Percentiles rank a stretch among this genome's conserved stretches.
phyloP scores from a whole-genome alignment of 305 asterid species.

The Fraxinus nigra region DNA sequence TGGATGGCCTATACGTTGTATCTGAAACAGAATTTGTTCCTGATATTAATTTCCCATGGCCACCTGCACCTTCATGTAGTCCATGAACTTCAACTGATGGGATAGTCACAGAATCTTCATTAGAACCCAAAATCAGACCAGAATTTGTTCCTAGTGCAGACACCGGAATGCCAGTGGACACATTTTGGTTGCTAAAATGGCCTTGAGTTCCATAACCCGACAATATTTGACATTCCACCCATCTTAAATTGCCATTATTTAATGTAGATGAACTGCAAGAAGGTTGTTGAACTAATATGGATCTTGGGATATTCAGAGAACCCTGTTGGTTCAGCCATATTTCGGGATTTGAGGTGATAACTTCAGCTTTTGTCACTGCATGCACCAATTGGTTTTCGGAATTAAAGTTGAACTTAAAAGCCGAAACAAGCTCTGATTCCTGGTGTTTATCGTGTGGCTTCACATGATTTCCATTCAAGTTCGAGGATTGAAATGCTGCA shows the following conservation, averaged over 20 bases:
- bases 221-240: slow-evolving; percentile 27
- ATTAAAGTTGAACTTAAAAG: slow-evolving; percentile 24
- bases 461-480: slow-evolving; percentile 19
- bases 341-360: slow-evolving; percentile 36
- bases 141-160: slow-evolving; percentile 31
- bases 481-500: slow-evolving; percentile 34
- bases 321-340: slow-evolving; percentile 40
- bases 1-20: slow-evolving; percentile 19
- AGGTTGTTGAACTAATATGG: slow-evolving; percentile 25
- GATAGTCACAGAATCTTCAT: slow-evolving; percentile 18
- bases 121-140: slow-evolving; percentile 23
- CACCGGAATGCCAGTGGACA: slow-evolving; percentile 25
- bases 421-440: slow-evolving; percentile 22
- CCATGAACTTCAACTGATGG: slow-evolving; percentile 27
- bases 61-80: slow-evolving; percentile 18
- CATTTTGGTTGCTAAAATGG: slow-evolving; percentile 21
- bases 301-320: slow-evolving; percentile 22
- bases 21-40: slow-evolving; percentile 21
- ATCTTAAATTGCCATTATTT: slow-evolving; percentile 24
- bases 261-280: slow-evolving; percentile 29
- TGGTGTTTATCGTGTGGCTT: slow-evolving; percentile 18
- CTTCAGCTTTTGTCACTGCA: slow-evolving; percentile 48
- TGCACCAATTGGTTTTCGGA: slow-evolving; percentile 26
- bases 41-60: slow-evolving; percentile 22
- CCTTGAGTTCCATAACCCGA: slow-evolving; percentile 19